Evolutionary conservation across 345 rosid genomes (phyloP).

Genomic region (Populus euphratica): DNA sequence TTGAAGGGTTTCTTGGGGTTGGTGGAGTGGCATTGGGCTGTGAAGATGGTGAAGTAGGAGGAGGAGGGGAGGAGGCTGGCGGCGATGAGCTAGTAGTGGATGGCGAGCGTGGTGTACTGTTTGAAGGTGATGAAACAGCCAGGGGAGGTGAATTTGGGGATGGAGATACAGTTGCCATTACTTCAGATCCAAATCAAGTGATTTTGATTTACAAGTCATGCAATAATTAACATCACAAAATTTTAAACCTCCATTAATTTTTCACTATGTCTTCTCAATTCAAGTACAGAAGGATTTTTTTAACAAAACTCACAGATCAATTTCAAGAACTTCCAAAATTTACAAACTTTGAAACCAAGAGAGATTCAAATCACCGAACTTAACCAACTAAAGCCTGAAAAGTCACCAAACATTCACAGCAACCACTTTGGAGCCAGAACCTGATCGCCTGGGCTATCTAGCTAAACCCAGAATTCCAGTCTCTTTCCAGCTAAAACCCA

Average conservation of each 20-base stretch:
- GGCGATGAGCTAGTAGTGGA: constrained; percentile 29
- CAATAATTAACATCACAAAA: constrained; percentile 17
- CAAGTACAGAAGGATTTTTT: background rate
- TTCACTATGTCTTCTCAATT: background rate
- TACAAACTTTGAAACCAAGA: constrained; percentile 14
- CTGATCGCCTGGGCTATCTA: background rate
- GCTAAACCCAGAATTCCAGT: constrained; percentile 10
- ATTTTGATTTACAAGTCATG: constrained; percentile 3
- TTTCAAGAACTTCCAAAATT: constrained; percentile 13
- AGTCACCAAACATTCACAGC: constrained; percentile 2
- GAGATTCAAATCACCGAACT: constrained; percentile 35
- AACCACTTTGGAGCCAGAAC: constrained; percentile 12
- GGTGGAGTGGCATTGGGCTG: constrained; percentile 37
- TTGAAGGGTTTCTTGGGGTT: constrained; percentile 29
- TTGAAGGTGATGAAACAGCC: constrained; percentile 41
- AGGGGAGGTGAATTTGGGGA: constrained; percentile 52
- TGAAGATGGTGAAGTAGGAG: constrained; percentile 22
- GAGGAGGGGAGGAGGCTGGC: constrained; percentile 26
- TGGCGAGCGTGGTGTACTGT: constrained; percentile 22
- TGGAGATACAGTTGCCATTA: constrained; percentile 62
- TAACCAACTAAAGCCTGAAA: constrained; percentile 37
- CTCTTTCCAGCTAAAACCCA: constrained; percentile 15
- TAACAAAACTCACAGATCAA: constrained; percentile 6
- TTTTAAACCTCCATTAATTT: background rate
- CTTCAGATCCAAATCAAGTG: constrained; percentile 7